phyloP scores from a whole-genome alignment of 2,329 filamentous ascomycete species.

The Alternaria rosae region DNA sequence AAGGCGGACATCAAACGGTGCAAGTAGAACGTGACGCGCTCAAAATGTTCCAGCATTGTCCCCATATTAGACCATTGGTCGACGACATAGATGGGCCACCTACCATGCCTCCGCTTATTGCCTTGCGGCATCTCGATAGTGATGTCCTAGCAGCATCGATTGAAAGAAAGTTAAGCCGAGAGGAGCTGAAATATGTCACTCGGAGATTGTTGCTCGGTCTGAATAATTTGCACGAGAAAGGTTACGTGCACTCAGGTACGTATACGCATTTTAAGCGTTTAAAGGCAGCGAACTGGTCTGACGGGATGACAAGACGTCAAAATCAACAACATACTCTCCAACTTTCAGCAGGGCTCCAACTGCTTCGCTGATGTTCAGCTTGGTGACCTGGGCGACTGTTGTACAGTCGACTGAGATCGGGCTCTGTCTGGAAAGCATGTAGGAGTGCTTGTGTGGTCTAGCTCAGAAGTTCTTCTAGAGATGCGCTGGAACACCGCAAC shows the following conservation, averaged over 20 bases:
- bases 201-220: background rate
- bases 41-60: background rate
- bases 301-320: conserved; percentile 37
- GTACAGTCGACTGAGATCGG: conserved; percentile 26
- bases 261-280: background rate
- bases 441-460: conserved; percentile 50
- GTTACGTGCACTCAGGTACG: background rate
- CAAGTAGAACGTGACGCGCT: background rate
- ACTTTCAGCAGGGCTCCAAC: conserved; percentile 35
- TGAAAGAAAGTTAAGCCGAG: background rate
- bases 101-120: background rate
- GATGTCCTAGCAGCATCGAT: background rate
- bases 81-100: background rate
- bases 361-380: conserved; percentile 48
- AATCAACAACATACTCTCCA: conserved; percentile 50
- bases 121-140: background rate
- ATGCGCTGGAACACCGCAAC: conserved; percentile 47
- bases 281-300: background rate
- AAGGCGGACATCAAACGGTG: background rate
- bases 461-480: conserved; percentile 44
- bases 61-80: background rate
- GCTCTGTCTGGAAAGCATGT: conserved; percentile 39
- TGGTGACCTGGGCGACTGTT: conserved; percentile 43
- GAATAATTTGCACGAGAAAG: background rate
- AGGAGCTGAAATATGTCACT: background rate